A percentile compares a stretch with the other conserved stretches of the same genome.
Conservation (phyloP, 805 yeast genomes). For the Lipomyces kockii region DNA sequence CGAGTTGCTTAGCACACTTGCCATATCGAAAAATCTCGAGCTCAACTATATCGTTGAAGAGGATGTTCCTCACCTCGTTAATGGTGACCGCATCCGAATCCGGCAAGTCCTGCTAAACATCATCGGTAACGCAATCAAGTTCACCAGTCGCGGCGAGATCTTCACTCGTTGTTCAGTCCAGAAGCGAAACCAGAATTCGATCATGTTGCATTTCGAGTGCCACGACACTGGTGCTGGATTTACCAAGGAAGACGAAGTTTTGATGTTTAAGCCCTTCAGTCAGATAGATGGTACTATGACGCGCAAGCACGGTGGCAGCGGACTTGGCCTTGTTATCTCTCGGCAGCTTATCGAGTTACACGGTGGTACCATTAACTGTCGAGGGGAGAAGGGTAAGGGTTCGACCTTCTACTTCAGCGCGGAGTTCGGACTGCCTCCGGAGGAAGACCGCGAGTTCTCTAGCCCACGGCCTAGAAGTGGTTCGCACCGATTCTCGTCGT, state of each 20-base stretch:
- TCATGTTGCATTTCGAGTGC: constrained; percentile 42
- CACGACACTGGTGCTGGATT: constrained; percentile 47
- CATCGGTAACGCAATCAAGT: constrained; percentile 47
- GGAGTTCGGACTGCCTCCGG: constrained; percentile 40
- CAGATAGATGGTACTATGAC: constrained; percentile 41
- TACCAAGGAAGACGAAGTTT: constrained; percentile 41
- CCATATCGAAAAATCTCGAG: constrained; percentile 45
- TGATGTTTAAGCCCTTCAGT: constrained; percentile 46
- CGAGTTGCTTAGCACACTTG: constrained; percentile 44
- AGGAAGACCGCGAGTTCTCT: constrained; percentile 32
- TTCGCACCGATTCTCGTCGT: constrained; percentile 4
- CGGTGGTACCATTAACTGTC: constrained; percentile 43
- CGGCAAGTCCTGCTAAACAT: constrained; percentile 45
- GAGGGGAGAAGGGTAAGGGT: constrained; percentile 43
- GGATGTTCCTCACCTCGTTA: constrained; percentile 43
- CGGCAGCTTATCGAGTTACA: constrained; percentile 45
- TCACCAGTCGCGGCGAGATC: constrained; percentile 45
- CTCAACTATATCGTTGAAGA: constrained; percentile 43
- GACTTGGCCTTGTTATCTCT: constrained; percentile 46
- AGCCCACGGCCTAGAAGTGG: constrained; percentile 22
- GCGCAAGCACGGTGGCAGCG: constrained; percentile 44
- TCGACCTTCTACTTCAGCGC: constrained; percentile 43
- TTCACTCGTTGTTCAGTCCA: constrained; percentile 41
- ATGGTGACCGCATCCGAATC: constrained; percentile 46
- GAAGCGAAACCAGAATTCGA: constrained; percentile 19